Evolutionary conservation across 2,329 filamentous ascomycete genomes (phyloP).

Genomic region (Sporothrix protearum): DNA sequence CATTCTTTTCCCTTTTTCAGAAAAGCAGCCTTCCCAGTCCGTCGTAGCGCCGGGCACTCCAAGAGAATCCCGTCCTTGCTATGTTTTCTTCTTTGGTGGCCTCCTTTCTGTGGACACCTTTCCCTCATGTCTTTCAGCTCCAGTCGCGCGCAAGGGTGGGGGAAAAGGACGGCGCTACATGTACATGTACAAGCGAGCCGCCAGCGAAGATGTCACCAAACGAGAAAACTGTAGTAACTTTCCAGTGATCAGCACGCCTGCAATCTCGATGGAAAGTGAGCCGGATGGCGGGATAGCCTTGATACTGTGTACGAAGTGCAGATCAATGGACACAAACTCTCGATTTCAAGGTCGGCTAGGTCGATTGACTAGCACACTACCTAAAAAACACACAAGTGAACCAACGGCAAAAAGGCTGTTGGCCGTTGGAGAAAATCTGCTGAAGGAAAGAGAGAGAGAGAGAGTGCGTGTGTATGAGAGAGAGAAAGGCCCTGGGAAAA

Average conservation of each 20-base stretch:
- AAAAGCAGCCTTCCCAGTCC: neutral
- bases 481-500: no score
- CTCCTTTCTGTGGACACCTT: neutral
- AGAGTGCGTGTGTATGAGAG: no score
- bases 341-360: neutral
- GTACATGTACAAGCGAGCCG: neutral
- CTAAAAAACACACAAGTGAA: neutral
- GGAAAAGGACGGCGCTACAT: neutral
- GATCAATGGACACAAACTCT: no score
- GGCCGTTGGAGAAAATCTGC: neutral
- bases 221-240: no score
- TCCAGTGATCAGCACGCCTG: neutral
- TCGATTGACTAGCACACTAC: slow-evolving; percentile 6
- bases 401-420: neutral
- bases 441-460: no score
- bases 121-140: neutral
- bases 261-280: neutral
- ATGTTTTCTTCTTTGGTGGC: neutral
- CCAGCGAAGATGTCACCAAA: neutral
- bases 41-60: slow-evolving; percentile 9
- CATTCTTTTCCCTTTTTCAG: neutral
- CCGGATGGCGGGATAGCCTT: neutral
- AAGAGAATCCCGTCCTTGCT: neutral
- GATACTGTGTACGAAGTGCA: no score
- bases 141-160: neutral